A percentile compares a stretch with the other conserved stretches of the same genome.
Evolutionary conservation across 164 flowering plant species (phyloP).

Genomic region (Malania oleifera): DNA sequence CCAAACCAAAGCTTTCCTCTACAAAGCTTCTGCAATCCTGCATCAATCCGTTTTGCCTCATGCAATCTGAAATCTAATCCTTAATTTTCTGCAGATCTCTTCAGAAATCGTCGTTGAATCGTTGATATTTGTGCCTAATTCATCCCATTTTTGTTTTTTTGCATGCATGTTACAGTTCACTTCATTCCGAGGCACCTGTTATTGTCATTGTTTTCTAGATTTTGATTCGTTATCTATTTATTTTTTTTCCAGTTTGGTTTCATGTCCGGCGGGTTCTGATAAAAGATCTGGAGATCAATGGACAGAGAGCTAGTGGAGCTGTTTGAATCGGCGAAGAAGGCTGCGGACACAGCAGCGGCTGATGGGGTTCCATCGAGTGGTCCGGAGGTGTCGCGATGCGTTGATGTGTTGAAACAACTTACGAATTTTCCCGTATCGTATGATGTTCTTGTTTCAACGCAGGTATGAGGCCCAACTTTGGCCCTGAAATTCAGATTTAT

Average conservation of each 20-base stretch:
- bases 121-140: too few relatives aligned
- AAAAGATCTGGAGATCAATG: constrained; percentile 27
- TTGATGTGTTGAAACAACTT: constrained; percentile 61
- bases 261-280: neutral
- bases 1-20: too few relatives aligned
- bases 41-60: too few relatives aligned
- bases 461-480: constrained; percentile 33
- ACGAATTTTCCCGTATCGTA: constrained; percentile 61
- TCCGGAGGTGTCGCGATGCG: constrained; percentile 61
- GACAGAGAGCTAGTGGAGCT: constrained; percentile 73
- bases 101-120: too few relatives aligned
- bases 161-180: too few relatives aligned
- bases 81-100: too few relatives aligned
- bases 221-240: neutral
- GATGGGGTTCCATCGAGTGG: constrained; percentile 27
- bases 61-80: too few relatives aligned
- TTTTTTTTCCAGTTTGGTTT: neutral
- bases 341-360: constrained; percentile 62
- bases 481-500: neutral
- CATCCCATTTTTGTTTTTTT: too few relatives aligned
- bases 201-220: neutral
- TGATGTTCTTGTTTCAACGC: constrained; percentile 66
- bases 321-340: constrained; percentile 73
- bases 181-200: too few relatives aligned
- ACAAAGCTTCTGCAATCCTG: too few relatives aligned